Evolutionary conservation across 1,284 basidiomycete genomes (phyloP), one percentile per base, ranked within the genome.

Genomic region (Apiotrichum laibachii): DNA sequence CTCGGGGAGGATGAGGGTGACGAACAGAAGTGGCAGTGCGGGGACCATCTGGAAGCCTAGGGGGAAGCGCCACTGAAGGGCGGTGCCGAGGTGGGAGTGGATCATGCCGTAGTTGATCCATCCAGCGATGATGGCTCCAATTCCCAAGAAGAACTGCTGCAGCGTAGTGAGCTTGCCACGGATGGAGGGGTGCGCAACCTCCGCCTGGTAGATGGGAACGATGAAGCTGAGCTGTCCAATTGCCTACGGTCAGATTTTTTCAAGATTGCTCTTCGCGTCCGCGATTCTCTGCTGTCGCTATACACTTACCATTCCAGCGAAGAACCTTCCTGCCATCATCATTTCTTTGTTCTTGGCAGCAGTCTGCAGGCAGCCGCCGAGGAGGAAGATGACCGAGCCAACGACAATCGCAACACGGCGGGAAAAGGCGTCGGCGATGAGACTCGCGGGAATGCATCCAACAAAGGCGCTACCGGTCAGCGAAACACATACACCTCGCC

Each of bases 311-410:
- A 31, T 67, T 34, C 77, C 78, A 11, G 84, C 85, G 59, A 86
- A 82, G 79, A 86, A 85, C 3, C 85, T 80, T 5, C 85, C 85
- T 12, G 82, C 83, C 35, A 85, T 78, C 83, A 87, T 85, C 77
- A 83, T 83, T 53, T 81, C 81, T 70, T 84, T 81, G 67, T 82
- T 84, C 57, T 74, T 72, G 0, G 84, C 63, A 2, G 65, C 72
- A 26, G 72, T 71, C 63, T 79, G 77, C 5, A 80, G 60, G 5
- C 78, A 75, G 21, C 84, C 85, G 5, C 85, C 85, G 39, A 86
- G 59, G 22, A 85, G 81, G 72, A 80, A 81, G 42, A 79, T 67
- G 46, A 77, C 46, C 47, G 72, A 72, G 44, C 72, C 80, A 13
- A 72, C 72, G 39, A 80, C 71, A 66, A 82, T 77, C 45, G 72